A percentile compares a stretch with the other conserved stretches of the same genome.
These are phyloP conservation scores for Nemania bipapillata DNA, from an alignment of 2,329 filamentous ascomycete species.

Conservation along the genomic window DNA sequence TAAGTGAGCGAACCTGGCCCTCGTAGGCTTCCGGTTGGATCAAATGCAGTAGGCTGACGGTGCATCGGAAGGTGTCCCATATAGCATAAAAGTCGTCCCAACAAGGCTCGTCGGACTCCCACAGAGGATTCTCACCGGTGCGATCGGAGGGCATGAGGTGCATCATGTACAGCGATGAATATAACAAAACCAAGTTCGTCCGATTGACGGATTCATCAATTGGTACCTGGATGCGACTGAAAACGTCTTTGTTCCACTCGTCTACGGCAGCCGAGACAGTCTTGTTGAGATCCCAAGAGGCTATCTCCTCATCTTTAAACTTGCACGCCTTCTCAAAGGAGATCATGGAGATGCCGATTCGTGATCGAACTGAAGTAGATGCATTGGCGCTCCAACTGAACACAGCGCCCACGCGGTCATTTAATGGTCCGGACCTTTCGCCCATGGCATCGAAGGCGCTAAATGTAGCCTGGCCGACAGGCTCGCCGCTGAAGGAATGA, in stretches of 20 bases:
- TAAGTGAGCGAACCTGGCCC: constrained; percentile 65
- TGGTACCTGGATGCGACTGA: constrained; percentile 57
- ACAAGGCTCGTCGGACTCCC: constrained; percentile 65
- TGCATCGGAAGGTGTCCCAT: constrained; percentile 67
- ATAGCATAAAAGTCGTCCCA: constrained; percentile 70
- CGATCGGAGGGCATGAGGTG: constrained; percentile 70
- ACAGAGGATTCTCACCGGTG: constrained; percentile 68
- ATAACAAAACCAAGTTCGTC: constrained; percentile 64
- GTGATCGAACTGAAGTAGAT: constrained; percentile 56
- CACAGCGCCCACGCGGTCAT: constrained; percentile 62
- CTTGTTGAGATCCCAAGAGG: constrained; percentile 55
- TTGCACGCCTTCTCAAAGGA: constrained; percentile 60
- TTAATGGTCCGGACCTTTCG: constrained; percentile 59
- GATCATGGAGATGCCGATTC: constrained; percentile 63
- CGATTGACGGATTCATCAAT: constrained; percentile 52
- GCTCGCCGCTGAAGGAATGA: constrained; percentile 23
- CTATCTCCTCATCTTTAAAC: constrained; percentile 62
- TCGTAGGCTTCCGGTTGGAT: constrained; percentile 63
- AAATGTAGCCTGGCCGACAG: constrained; percentile 25
- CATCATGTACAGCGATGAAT: constrained; percentile 69
- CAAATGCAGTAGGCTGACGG: constrained; percentile 64
- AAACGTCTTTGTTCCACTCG: constrained; percentile 60
- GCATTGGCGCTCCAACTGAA: constrained; percentile 58
- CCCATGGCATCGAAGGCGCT: constrained; percentile 7
- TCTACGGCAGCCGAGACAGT: constrained; percentile 55